A percentile compares a stretch with the other conserved stretches of the same genome.
Evolutionary conservation across 768 basidiomycete species (phyloP).

Genomic region (Mycena venus): DNA sequence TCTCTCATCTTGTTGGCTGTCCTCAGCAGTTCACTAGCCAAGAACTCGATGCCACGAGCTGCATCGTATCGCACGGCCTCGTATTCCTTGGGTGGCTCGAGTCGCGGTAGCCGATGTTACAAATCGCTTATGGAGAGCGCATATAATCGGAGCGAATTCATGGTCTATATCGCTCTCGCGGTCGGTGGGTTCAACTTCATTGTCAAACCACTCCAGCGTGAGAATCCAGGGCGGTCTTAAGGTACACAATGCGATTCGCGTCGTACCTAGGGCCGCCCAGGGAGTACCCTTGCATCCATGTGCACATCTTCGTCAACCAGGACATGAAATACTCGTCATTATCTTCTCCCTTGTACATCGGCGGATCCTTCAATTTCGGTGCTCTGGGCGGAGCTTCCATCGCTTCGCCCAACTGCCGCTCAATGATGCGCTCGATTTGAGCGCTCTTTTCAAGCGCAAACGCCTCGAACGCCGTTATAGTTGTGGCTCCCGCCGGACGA

Average conservation of each 20-base stretch:
- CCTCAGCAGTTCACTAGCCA: neutral
- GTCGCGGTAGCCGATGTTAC: neutral
- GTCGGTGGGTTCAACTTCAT: neutral
- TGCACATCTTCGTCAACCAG: neutral
- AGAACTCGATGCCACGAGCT: neutral
- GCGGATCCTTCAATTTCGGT: neutral
- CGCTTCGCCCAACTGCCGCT: neutral
- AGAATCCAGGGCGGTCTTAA: neutral
- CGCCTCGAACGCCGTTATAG: neutral
- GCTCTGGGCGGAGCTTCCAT: neutral
- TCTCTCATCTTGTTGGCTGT: neutral
- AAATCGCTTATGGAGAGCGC: neutral
- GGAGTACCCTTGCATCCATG: neutral
- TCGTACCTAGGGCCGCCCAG: neutral
- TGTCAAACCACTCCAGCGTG: neutral
- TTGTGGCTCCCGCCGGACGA: neutral
- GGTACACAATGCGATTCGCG: neutral
- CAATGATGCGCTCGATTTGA: neutral
- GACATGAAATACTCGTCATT: neutral
- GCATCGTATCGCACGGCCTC: neutral
- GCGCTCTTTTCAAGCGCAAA: neutral
- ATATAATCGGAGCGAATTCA: neutral
- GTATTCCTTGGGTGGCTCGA: neutral
- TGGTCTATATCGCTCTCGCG: neutral
- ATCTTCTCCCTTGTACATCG: neutral